Conservation (phyloP, 108 stramenopile species). For the Schizochytrium sp. region DNA sequence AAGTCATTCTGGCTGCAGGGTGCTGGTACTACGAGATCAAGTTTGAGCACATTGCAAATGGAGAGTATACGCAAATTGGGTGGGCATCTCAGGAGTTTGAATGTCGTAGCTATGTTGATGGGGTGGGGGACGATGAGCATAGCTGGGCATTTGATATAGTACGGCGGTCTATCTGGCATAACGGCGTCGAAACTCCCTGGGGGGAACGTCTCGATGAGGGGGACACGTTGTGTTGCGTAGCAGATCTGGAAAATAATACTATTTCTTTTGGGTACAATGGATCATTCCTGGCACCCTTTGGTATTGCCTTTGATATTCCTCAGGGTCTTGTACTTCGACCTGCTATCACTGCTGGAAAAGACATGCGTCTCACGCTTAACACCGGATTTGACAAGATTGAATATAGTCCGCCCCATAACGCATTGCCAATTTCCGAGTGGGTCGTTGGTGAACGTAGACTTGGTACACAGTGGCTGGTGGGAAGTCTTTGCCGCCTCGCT, state of each 20-base stretch:
- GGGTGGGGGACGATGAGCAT: slow-evolving; percentile 34
- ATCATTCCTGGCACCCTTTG: background rate
- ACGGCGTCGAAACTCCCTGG: background rate
- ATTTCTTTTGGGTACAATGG: background rate
- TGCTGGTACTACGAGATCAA: slow-evolving; percentile 38
- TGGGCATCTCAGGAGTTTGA: background rate
- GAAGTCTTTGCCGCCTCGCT: background rate
- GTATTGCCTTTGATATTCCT: background rate
- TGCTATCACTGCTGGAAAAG: background rate
- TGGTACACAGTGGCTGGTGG: background rate
- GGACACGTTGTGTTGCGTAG: slow-evolving; percentile 18
- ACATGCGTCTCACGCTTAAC: background rate
- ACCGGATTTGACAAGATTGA: background rate
- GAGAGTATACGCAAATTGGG: slow-evolving; percentile 27
- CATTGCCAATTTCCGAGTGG: background rate
- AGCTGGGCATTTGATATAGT: slow-evolving; percentile 38
- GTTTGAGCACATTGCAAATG: background rate
- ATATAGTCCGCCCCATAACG: background rate
- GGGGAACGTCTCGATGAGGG: background rate
- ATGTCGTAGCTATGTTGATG: background rate
- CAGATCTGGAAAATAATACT: background rate
- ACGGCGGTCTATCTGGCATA: slow-evolving; percentile 8
- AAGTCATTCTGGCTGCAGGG: background rate
- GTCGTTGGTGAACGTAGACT: background rate
- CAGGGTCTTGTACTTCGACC: background rate